Base-by-base conservation (phyloP, 257 asterid species). In the Haberlea rhodopensis region DNA sequence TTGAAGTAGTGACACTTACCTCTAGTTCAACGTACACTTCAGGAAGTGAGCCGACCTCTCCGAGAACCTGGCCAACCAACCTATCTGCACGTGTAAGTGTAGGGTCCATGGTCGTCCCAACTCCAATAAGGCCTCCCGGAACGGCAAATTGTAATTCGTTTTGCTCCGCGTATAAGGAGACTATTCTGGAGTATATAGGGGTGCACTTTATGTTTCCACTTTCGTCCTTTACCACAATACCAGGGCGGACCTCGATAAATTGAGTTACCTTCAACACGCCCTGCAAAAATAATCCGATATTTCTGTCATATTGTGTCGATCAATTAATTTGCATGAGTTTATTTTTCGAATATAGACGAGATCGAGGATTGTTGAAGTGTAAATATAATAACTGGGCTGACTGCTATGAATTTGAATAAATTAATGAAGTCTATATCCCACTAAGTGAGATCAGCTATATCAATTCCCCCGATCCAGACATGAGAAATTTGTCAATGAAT, bases 71-170 rank as follows among this genome's bases (percentile, higher is more conserved):
- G 54, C 99, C 99, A 8, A 94, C 99, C 85, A 94, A 71, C 77
- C 99, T 81, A 79, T 94, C 99, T 61, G 99, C 99, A 71, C 97
- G 99, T 57, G 99, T 94, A 60, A 94, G 90, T 2, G 97, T 94
- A 7, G 97, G 97, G 77, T 94, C 97, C 97, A 90, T 94, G 15
- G 99, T 94, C 2, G 97, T 90, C 67, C 99, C 99, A 62, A 94
- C 97, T 66, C 99, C 99, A 63, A 94, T 94, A 37, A 94, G 96
- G 56, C 99, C 99, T 75, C 99, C 99, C 19, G 99, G 99, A 49
- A 94, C 99, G 37, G 99, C 99, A 78, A 81, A 94, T 66, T 94
- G 99, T n/a, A 94, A 68, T 68, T 94, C 99, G 32, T 94, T 94
- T 76, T 87, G 97, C 76, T 94, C 99, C 6, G 99, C 97, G 37